Base-by-base conservation (phyloP, 2,329 filamentous ascomycete genomes). In the Anisogramma anomala region DNA sequence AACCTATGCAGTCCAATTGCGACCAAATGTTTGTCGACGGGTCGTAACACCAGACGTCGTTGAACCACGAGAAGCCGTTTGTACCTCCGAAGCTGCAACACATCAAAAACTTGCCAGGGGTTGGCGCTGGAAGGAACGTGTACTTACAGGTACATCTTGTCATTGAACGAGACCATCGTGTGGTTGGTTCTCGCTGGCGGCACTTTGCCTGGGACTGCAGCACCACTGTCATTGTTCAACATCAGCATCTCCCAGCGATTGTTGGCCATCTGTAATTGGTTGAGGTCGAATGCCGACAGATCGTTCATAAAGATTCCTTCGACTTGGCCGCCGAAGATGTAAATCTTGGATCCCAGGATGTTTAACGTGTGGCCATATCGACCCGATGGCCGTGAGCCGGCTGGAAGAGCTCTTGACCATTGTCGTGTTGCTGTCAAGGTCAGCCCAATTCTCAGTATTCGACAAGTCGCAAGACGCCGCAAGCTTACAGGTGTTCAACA, bases 231-330 rank as follows among this genome's bases (percentile, higher is more conserved):
- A 32, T 72, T 80, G 55, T 83, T 88, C 41, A 77, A 72, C 19
- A 94, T 74, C n/a, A 98, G 69, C 48, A 94, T 78, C 52, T 98
- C 91, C 91, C 91, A 98, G 49, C 84, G 79, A 57, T 95, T 96
- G 41, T 81, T 79, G 9, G 88, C 80, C 59, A 84, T 85, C 60
- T 96, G 91, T 13, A 98, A 68, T 45, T 91, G 86, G 56, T 98
- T 98, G 39, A 98, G 66, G 57, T 98, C 93, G 55, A 98, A 98
- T 8, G 88, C 87, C 23, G 93, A 77, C 13, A 98, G 68, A 55
- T 98, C 91, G 54, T 98, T 98, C 77, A 98, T 96, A 57, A 98
- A 98, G 57, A 82, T 88, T 4, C 89, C 91, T 58, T 98, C 91
- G 1, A 96, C 89, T 56, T 98, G 91, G 37, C 91, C 91, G 57